These are phyloP conservation scores for Forsythia viridissima DNA, from an alignment of 257 asterid species.

Conservation along the genomic window DNA sequence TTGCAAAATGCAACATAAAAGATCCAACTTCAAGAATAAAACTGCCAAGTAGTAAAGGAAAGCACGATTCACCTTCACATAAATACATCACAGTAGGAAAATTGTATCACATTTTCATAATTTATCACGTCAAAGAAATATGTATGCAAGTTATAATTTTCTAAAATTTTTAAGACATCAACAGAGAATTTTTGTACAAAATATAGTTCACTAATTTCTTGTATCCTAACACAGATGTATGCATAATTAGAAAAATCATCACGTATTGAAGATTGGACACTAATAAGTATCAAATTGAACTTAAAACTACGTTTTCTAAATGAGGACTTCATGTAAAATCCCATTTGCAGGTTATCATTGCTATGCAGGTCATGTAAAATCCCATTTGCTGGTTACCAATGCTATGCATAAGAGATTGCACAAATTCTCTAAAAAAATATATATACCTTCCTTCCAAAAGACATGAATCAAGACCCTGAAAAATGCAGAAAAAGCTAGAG, in stretches of 20 bases:
- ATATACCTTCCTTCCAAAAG: conserved; percentile 97
- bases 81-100: not conserved
- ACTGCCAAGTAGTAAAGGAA: not conserved
- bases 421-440: no score
- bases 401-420: not conserved
- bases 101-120: not conserved
- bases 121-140: no score
- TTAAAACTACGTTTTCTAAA: not conserved
- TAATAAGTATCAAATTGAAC: not conserved
- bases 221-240: not conserved
- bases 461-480: conserved; percentile 85
- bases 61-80: not conserved
- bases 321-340: not conserved
- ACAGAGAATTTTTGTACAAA: not conserved
- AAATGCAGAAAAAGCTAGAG: no score
- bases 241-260: not conserved
- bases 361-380: not conserved
- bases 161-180: not conserved
- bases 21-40: not conserved
- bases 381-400: no score
- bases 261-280: not conserved
- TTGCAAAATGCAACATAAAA: not conserved
- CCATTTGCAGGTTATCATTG: conserved; percentile 12
- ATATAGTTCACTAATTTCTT: no score
- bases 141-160: not conserved